Evolutionary conservation across 2,329 filamentous ascomycete species (phyloP), one percentile per base, ranked within the genome.

Genomic region (Xylariales sp.): DNA sequence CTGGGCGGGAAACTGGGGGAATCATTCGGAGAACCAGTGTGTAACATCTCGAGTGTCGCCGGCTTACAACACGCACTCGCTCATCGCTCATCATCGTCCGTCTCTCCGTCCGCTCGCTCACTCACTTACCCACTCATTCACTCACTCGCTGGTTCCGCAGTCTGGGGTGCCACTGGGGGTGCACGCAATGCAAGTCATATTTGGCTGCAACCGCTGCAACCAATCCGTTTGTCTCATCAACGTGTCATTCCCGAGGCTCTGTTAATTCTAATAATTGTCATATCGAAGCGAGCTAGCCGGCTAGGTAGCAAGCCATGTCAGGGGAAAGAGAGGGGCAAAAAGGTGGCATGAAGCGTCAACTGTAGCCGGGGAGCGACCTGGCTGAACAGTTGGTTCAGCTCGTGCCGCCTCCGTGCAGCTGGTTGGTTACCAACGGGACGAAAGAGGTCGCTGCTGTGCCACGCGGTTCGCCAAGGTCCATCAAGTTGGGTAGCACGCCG

Each of bases 401-500:
- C 50, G 48, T 54, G 52, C 62, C 59, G 55, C 65, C 50, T 62
- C 39, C 55, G 46, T 57, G 59, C 52, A 64, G 69, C 60, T 69
- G 69, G 69, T 71, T 69, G 69, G 67, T 60, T 64, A 62, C 64
- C 60, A 62, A 58, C 34, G 57, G 10, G 23, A 62, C 41, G 56
- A 58, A 46, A 23, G 55, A 68, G 53, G 57, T 57, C 48, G 67
- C 36, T 34, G 43, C 50, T 48, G 66, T 71, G 64, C 54, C 61
- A 64, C 68, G 30, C 50, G 43, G 67, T 59, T 68, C 56, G 66
- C 64, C 60, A 70, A 66, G 60, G 60, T 46, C 43, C 41, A 57
- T 34, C 10, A 54, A 34, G 36, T 56, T 32, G 64, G 63, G 63
- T 58, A 58, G 57, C 55, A 68, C 65, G 54, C 63, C 54, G 62